phyloP scores from a whole-genome alignment of 306 rosid species.

The Medicago ruthenica region DNA sequence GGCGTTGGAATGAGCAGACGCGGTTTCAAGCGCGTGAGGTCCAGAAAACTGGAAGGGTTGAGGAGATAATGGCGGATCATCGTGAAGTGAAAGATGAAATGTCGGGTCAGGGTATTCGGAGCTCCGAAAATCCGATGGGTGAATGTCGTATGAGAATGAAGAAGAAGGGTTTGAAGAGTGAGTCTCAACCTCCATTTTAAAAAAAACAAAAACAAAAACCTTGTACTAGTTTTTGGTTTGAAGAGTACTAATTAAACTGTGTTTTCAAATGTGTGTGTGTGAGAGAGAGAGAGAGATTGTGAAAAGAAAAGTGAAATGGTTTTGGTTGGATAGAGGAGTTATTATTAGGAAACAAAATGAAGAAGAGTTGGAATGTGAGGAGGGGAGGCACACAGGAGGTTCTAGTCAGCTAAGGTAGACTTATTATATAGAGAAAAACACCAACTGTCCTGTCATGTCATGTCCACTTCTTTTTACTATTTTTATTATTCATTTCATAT shows the following conservation, averaged over 20 bases:
- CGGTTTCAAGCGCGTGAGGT: slow-evolving; percentile 18
- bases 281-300: background rate
- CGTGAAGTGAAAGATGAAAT: background rate
- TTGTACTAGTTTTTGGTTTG: background rate
- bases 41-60: background rate
- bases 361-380: background rate
- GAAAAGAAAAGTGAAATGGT: background rate
- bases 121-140: slow-evolving; percentile 28
- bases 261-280: background rate
- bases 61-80: background rate
- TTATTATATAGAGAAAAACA: slow-evolving; percentile 8
- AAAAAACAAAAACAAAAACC: too few relatives aligned
- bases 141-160: slow-evolving; percentile 31
- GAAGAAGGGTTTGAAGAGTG: slow-evolving; percentile 28
- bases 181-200: slow-evolving; percentile 44
- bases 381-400: background rate
- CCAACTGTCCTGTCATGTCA: background rate
- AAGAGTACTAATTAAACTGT: background rate
- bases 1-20: slow-evolving; percentile 44
- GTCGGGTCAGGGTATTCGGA: slow-evolving; percentile 27
- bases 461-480: background rate
- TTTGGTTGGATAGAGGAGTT: background rate
- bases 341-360: background rate
- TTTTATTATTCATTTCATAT: background rate
- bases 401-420: background rate